Conservation (phyloP, 371 early-diverging fungal genomes). For the Basidiobolus meristosporus region DNA sequence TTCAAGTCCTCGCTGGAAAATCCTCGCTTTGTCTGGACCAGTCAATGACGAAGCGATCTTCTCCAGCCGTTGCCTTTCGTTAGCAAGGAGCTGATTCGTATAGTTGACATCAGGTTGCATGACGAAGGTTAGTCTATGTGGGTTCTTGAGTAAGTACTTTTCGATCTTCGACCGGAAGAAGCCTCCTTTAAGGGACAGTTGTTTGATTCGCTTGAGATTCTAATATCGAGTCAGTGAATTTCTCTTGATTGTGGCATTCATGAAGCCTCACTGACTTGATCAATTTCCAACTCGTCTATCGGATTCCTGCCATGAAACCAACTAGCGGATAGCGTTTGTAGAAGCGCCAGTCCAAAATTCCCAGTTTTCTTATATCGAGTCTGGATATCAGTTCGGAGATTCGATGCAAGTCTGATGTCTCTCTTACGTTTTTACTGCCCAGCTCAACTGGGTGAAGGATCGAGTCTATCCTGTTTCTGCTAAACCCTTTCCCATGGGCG, state of each 20-base stretch:
- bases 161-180: conserved; percentile 52
- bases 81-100: conserved; percentile 20
- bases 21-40: conserved; percentile 26
- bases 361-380: conserved; percentile 50
- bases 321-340: conserved; percentile 53
- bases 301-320: conserved; percentile 87
- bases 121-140: conserved; percentile 48
- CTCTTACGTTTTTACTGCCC: conserved; percentile 60
- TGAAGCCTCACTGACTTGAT: conserved; percentile 19
- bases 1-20: conserved; percentile 33
- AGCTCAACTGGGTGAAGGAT: conserved; percentile 81
- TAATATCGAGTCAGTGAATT: conserved; percentile 8
- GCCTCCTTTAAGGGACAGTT: conserved; percentile 30
- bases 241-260: no score
- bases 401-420: not conserved
- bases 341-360: conserved; percentile 68
- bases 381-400: not conserved
- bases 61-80: conserved; percentile 44
- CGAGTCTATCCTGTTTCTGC: conserved; percentile 59
- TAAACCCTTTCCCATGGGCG: conserved; percentile 56
- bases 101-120: conserved; percentile 68
- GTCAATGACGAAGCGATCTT: conserved; percentile 31
- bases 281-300: conserved; percentile 59
- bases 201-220: conserved; percentile 50
- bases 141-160: conserved; percentile 58